These are phyloP conservation scores for Papiliotrema flavescens DNA, from an alignment of 1,284 basidiomycete species.

Conservation along the genomic window DNA sequence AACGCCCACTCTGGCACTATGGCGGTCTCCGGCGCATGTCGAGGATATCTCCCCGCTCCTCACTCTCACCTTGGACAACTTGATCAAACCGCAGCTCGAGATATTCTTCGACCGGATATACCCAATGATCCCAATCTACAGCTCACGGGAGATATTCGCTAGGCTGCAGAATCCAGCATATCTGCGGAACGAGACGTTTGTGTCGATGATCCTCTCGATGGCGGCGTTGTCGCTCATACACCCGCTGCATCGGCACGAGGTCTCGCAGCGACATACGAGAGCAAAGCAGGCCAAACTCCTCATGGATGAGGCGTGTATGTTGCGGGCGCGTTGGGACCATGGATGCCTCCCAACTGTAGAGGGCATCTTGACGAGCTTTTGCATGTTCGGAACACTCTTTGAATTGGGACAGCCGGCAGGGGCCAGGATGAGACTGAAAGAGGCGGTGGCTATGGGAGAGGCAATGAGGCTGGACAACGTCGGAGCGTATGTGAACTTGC, in stretches of 20 bases:
- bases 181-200: conserved; percentile 14
- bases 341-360: conserved; percentile 19
- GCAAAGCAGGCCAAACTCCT: conserved; percentile 20
- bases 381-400: conserved; percentile 31
- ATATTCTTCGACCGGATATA: conserved; percentile 26
- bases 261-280: conserved; percentile 7
- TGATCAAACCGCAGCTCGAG: conserved; percentile 27
- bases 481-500: conserved; percentile 5
- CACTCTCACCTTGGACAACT: conserved; percentile 21
- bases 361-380: conserved; percentile 22
- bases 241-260: conserved; percentile 21
- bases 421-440: conserved; percentile 20
- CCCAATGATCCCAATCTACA: conserved; percentile 34
- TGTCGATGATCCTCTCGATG: conserved; percentile 25
- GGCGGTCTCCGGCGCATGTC: conserved; percentile 10
- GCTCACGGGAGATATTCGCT: conserved; percentile 12
- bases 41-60: conserved; percentile 22
- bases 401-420: conserved; percentile 23
- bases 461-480: conserved; percentile 16
- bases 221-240: conserved; percentile 24
- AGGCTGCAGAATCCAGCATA: conserved; percentile 11
- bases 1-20: conserved; percentile 1
- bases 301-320: conserved; percentile 26
- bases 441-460: conserved; percentile 24
- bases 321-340: conserved; percentile 22